Base-by-base conservation (phyloP, 1,139 yeast genomes). In the Meyerozyma athensensis region DNA sequence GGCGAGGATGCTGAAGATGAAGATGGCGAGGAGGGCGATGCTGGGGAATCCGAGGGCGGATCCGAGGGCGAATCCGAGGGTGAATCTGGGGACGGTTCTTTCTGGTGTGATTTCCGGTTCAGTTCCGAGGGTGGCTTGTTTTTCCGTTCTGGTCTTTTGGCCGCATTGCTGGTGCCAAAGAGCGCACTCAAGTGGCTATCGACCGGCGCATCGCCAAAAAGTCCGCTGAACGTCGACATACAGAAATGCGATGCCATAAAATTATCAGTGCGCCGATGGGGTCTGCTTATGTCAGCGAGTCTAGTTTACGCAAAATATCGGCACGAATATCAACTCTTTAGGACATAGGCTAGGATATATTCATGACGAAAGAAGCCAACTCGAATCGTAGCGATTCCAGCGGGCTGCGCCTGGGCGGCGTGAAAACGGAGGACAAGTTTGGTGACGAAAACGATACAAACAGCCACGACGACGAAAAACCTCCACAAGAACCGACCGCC, bases 301-400 rank as follows among this genome's bases (percentile, higher is more conserved):
- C 7, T 21, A n/a, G n/a, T n/a, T n/a, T n/a, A 7, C 23, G 7
- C 23, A 10, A 21, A 8, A 21, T 8, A 21, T 21, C 7, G 7
- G 9, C 23, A 8, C 10, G 9, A 21, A 21, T 21, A 21, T 8
- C 7, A 7, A 10, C 30, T 13, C 30, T 10, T 26, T 20, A 47
- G 41, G 9, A 43, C 30, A 14, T 31, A 37, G 10, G 44, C 30
- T 13, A 37, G 45, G n/a, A 46, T n/a, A n/a, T n/a, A n/a, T n/a
- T n/a, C 26, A 42, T 39, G 21, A 37, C 43, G 36, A 56, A 54
- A 38, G 61, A 58, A 26, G 63, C 70, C 6, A 72, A 72, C 4
- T 51, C 65, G 38, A 65, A 61, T 65, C 33, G 68, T 63, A 24
- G 63, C 68, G 3, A 63, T 70, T 2, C 72, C 72, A 1, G 69